Percentiles rank a stretch among this genome's conserved stretches.
Evolutionary conservation across 345 rosid species (phyloP).

Genomic region (Camelina neglecta): DNA sequence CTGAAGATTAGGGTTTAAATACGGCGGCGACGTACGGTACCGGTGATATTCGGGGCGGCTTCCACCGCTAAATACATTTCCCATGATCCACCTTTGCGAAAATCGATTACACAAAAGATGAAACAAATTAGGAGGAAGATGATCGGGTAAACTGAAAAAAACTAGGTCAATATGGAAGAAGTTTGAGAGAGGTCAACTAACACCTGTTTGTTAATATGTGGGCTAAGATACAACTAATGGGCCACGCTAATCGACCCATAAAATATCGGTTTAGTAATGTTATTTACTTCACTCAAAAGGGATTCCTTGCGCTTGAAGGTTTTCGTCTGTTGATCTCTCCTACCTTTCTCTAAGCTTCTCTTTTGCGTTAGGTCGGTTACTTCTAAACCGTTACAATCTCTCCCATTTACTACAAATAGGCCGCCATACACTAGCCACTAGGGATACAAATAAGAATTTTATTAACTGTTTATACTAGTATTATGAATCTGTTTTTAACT

Average conservation of each 20-base stretch:
- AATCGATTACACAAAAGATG: neutral
- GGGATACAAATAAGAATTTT: no score
- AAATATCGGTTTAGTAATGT: neutral
- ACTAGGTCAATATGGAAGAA: neutral
- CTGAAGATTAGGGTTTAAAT: conserved; percentile 58
- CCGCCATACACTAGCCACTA: no score
- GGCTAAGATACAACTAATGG: neutral
- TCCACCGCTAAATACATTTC: conserved; percentile 29
- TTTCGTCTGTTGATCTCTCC: no score
- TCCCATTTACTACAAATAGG: no score
- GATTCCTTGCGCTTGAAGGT: neutral
- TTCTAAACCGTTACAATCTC: no score
- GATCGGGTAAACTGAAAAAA: neutral
- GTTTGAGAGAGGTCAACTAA: neutral
- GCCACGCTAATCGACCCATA: neutral
- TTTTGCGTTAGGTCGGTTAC: neutral
- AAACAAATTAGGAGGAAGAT: neutral
- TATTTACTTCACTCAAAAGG: neutral
- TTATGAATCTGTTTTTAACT: no score
- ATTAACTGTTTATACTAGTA: no score
- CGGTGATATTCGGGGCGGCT: conserved; percentile 24
- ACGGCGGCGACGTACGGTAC: conserved; percentile 55
- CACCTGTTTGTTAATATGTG: neutral
- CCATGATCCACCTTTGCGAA: conserved; percentile 11
- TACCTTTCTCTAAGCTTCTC: neutral